These are phyloP conservation scores for Wickerhamomyces bovis DNA, from an alignment of 805 yeast species.

Conservation along the genomic window DNA sequence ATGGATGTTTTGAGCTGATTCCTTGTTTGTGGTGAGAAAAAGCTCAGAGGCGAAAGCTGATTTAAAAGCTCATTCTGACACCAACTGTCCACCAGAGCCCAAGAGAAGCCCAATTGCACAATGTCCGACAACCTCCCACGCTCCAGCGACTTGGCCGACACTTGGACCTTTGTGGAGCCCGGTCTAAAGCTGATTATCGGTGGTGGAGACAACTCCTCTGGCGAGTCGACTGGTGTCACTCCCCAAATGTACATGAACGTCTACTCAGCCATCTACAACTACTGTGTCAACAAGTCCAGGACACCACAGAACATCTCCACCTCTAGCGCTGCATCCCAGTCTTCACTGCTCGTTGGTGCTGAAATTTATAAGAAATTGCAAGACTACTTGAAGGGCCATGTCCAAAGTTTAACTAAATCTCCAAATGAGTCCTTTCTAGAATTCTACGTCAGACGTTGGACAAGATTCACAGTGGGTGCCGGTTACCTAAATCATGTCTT, in stretches of 20 bases:
- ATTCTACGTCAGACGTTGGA: slow-evolving; percentile 85
- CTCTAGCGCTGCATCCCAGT: slow-evolving; percentile 24
- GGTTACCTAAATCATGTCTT: slow-evolving; percentile 87
- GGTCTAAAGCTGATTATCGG: slow-evolving; percentile 68
- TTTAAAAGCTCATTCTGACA: too few species aligned
- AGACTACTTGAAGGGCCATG: slow-evolving; percentile 56
- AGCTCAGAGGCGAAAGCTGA: neutral
- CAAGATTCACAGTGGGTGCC: slow-evolving; percentile 85
- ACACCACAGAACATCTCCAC: slow-evolving; percentile 31
- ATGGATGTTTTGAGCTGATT: neutral
- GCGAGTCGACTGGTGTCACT: slow-evolving; percentile 39
- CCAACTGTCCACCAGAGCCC: neutral
- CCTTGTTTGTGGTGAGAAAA: neutral
- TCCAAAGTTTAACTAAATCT: slow-evolving; percentile 42
- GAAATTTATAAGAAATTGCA: slow-evolving; percentile 76
- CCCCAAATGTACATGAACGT: slow-evolving; percentile 79
- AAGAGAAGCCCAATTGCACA: neutral
- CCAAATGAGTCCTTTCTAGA: slow-evolving; percentile 66
- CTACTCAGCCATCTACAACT: slow-evolving; percentile 88
- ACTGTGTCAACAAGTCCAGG: slow-evolving; percentile 77
- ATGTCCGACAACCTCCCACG: slow-evolving; percentile 36
- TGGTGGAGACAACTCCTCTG: slow-evolving; percentile 45
- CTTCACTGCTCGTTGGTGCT: slow-evolving; percentile 68
- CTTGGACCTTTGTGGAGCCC: slow-evolving; percentile 77
- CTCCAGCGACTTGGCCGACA: slow-evolving; percentile 57